Conservation (phyloP, 78 protist genomes). For the Dictyostelium intermedium region DNA sequence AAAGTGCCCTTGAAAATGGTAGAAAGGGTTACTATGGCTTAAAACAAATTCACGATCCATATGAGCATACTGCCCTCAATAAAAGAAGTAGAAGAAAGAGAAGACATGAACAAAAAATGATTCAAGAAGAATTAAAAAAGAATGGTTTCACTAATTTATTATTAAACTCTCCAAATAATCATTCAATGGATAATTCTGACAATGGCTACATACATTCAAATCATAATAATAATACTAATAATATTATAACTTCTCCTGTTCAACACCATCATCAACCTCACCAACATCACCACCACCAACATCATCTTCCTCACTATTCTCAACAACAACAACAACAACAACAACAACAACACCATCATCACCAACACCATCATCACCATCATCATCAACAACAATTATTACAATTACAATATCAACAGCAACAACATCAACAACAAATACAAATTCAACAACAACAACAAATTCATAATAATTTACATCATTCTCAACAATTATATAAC, state of each 20-base stretch:
- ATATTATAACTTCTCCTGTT: too few relatives aligned
- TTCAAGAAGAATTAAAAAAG: constrained; percentile 62
- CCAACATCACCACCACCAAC: too few relatives aligned
- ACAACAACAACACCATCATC: neutral
- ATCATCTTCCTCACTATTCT: too few relatives aligned
- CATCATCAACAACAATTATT: too few relatives aligned
- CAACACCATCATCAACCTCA: neutral
- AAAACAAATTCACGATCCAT: constrained; percentile 70
- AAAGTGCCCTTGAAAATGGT: constrained; percentile 74
- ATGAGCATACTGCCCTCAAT: constrained; percentile 70
- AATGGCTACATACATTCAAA: neutral
- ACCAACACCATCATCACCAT: neutral
- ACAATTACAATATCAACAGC: too few relatives aligned
- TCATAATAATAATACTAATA: neutral
- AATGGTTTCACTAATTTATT: neutral
- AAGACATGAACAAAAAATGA: constrained; percentile 75
- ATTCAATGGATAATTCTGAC: neutral
- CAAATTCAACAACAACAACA: constrained; percentile 33
- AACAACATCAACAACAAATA: too few relatives aligned
- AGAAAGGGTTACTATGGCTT: constrained; percentile 74
- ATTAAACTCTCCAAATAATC: neutral
- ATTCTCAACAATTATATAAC: neutral
- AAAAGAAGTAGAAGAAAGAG: constrained; percentile 69
- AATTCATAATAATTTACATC: neutral
- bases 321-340: too few relatives aligned